These are phyloP conservation scores for Xylaria longipes DNA, from an alignment of 495 filamentous ascomycete species.

Conservation along the genomic window DNA sequence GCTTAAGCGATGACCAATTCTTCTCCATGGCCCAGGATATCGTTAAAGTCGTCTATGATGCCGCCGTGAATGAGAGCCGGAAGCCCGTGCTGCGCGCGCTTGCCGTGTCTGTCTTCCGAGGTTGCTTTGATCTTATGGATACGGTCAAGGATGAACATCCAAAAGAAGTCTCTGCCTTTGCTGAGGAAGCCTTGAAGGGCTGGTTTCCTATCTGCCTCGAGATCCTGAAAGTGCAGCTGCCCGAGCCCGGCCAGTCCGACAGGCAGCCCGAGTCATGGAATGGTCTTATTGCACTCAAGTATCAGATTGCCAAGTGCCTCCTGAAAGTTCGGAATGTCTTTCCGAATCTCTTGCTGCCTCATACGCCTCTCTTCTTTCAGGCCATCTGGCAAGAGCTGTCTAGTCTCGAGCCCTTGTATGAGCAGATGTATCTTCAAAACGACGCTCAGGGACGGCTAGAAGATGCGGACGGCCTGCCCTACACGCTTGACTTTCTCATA, in stretches of 20 bases:
- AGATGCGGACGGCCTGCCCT: constrained; percentile 89
- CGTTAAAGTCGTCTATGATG: constrained; percentile 79
- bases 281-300: constrained; percentile 82
- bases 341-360: constrained; percentile 76
- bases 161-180: constrained; percentile 81
- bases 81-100: constrained; percentile 78
- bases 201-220: constrained; percentile 90
- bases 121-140: constrained; percentile 92
- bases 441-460: constrained; percentile 87
- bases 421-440: constrained; percentile 81
- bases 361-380: constrained; percentile 79
- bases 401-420: constrained; percentile 71
- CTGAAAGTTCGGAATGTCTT: constrained; percentile 90
- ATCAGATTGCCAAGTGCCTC: constrained; percentile 90
- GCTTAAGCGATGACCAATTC: constrained; percentile 92
- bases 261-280: constrained; percentile 64
- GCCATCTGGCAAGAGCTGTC: constrained; percentile 86
- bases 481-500: constrained; percentile 91
- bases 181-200: constrained; percentile 76
- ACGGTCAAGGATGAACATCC: constrained; percentile 93
- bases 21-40: constrained; percentile 84
- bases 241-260: constrained; percentile 52
- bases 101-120: constrained; percentile 85
- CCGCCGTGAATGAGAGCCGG: constrained; percentile 75
- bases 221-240: constrained; percentile 72